These are phyloP conservation scores for Gigaspora rosea DNA, from an alignment of 192 early-diverging fungal species.

Conservation along the genomic window DNA sequence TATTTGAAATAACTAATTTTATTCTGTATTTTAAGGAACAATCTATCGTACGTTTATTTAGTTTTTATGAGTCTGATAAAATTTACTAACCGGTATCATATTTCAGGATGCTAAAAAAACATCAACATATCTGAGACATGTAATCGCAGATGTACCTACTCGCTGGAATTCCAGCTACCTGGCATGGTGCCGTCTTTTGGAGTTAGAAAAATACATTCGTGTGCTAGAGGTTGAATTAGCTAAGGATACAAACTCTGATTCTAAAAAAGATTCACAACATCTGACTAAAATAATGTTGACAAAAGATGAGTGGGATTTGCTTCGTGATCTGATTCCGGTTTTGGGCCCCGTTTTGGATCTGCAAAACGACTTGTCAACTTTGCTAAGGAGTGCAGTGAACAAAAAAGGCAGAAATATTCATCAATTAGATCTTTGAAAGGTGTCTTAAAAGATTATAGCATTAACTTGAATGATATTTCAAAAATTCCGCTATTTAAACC, in stretches of 20 bases:
- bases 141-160: not conserved
- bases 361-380: too few species aligned
- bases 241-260: not conserved
- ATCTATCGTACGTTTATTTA: not conserved
- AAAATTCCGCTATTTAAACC: too few species aligned
- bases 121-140: not conserved
- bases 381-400: too few species aligned
- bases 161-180: not conserved
- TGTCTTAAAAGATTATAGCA: too few species aligned
- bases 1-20: not conserved
- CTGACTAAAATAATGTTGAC: not conserved
- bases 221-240: not conserved
- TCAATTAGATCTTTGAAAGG: too few species aligned
- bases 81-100: not conserved
- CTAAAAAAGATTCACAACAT: conserved; percentile 1
- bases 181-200: not conserved
- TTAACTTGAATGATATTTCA: too few species aligned
- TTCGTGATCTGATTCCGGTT: not conserved
- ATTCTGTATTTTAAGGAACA: not conserved
- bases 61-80: not conserved
- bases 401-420: too few species aligned
- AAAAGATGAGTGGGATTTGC: not conserved
- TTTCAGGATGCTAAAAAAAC: not conserved
- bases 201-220: not conserved
- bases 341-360: not conserved